Evolutionary conservation across 1,284 basidiomycete species (phyloP).

Genomic region (Volvariella surrecta): DNA sequence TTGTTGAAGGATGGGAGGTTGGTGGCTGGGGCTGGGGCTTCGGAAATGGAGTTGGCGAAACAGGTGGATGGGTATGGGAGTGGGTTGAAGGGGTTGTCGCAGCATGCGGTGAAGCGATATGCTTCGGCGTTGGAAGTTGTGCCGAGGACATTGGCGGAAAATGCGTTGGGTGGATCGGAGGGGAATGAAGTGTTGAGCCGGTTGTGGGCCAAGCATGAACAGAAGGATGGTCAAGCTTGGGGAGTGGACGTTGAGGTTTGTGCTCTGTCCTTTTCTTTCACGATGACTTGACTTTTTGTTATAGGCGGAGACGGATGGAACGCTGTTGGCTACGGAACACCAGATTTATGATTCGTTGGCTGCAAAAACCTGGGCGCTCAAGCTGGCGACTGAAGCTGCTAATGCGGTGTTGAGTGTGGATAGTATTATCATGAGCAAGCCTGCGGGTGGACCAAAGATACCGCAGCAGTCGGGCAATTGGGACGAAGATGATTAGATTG

Average conservation of each 20-base stretch:
- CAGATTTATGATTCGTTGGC: conserved; percentile 80
- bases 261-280: background rate
- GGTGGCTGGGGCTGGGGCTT: conserved; percentile 92
- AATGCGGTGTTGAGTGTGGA: conserved; percentile 93
- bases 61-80: conserved; percentile 83
- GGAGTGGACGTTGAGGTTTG: conserved; percentile 92
- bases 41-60: conserved; percentile 86
- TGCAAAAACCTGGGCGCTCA: conserved; percentile 86
- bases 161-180: conserved; percentile 84
- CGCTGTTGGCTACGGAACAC: conserved; percentile 51
- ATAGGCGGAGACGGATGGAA: conserved; percentile 72
- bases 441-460: conserved; percentile 80
- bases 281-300: conserved; percentile 3
- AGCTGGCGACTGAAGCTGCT: conserved; percentile 89
- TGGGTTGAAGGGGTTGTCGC: conserved; percentile 84
- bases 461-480: conserved; percentile 79
- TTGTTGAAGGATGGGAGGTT: conserved; percentile 86
- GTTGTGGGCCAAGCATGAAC: conserved; percentile 86
- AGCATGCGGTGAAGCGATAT: conserved; percentile 92
- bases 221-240: conserved; percentile 59
- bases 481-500: conserved; percentile 67
- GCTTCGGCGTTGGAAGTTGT: conserved; percentile 89
- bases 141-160: conserved; percentile 92
- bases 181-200: conserved; percentile 88
- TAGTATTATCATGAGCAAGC: conserved; percentile 96